phyloP scores from a whole-genome alignment of 768 basidiomycete genomes.

The Kwoniella sp. region DNA sequence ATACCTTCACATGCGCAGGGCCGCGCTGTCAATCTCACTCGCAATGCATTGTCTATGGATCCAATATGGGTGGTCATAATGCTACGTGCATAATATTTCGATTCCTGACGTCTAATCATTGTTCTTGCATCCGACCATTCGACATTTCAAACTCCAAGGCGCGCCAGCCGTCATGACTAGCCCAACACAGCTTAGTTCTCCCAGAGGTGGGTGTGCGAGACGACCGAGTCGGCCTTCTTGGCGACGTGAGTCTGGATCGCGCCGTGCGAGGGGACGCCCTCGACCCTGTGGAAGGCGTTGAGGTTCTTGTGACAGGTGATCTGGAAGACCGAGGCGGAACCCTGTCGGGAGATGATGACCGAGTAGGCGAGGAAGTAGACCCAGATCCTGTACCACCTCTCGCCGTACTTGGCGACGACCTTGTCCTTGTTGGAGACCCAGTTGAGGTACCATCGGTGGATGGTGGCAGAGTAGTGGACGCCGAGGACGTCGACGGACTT shows the following conservation, averaged over 20 bases:
- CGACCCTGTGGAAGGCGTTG: slow-evolving; percentile 86
- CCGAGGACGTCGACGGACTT: slow-evolving; percentile 95
- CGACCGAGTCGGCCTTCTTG: slow-evolving; percentile 21
- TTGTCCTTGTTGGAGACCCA: slow-evolving; percentile 92
- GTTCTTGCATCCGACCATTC: too few species aligned
- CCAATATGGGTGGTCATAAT: too few species aligned
- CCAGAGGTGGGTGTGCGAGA: slow-evolving; percentile 39
- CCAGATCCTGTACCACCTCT: slow-evolving; percentile 91
- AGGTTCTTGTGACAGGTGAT: slow-evolving; percentile 97
- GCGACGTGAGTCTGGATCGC: slow-evolving; percentile 41
- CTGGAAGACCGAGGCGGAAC: slow-evolving; percentile 89
- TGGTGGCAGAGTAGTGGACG: slow-evolving; percentile 90
- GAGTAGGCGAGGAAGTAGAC: slow-evolving; percentile 93
- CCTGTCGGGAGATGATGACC: slow-evolving; percentile 76
- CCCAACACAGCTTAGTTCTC: slow-evolving; percentile 1
- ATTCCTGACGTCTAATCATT: too few species aligned
- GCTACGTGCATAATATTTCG: too few species aligned
- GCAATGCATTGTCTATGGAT: too few species aligned
- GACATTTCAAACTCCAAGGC: too few species aligned
- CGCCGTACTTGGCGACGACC: slow-evolving; percentile 82
- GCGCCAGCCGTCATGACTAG: too few species aligned
- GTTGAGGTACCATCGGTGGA: slow-evolving; percentile 85
- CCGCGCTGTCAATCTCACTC: too few species aligned
- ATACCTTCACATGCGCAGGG: too few species aligned
- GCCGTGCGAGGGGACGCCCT: slow-evolving; percentile 70